Percentiles rank a stretch among this genome's conserved stretches.
Conservation (phyloP, 345 rosid species). For the Cardamine occulta region DNA sequence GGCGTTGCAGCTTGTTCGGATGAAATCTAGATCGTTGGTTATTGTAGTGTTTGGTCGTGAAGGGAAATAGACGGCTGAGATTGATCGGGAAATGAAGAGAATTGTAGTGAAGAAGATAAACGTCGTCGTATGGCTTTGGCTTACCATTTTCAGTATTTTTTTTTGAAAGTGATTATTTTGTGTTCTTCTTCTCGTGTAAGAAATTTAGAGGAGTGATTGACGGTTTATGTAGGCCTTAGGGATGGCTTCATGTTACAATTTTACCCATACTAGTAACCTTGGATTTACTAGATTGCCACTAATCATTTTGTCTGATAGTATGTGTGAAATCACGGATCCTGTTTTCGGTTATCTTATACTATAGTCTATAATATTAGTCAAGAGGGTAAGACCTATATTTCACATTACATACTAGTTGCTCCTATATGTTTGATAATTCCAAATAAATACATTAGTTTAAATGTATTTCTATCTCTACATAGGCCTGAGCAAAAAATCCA, state of each 20-base stretch:
- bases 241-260: conserved; percentile 1
- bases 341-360: neutral
- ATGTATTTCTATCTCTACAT: neutral
- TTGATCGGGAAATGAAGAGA: conserved; percentile 41
- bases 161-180: neutral
- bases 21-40: conserved; percentile 58
- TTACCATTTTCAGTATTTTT: conserved; percentile 35
- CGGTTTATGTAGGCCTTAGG: conserved; percentile 35
- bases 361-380: neutral
- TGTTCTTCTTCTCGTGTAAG: neutral
- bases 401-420: conserved; percentile 12
- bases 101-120: conserved; percentile 40
- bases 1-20: conserved; percentile 72
- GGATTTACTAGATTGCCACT: conserved; percentile 31
- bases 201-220: conserved; percentile 21
- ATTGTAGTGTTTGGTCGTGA: conserved; percentile 20
- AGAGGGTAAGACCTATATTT: neutral
- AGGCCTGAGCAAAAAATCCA: too few relatives aligned
- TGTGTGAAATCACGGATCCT: conserved; percentile 36
- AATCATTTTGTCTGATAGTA: conserved; percentile 31
- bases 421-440: neutral
- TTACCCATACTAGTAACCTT: neutral
- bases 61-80: conserved; percentile 37
- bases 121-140: conserved; percentile 28
- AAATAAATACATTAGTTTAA: neutral